Evolutionary conservation across 179 eudicot species (phyloP).

Genomic region (Pouteria campechiana): DNA sequence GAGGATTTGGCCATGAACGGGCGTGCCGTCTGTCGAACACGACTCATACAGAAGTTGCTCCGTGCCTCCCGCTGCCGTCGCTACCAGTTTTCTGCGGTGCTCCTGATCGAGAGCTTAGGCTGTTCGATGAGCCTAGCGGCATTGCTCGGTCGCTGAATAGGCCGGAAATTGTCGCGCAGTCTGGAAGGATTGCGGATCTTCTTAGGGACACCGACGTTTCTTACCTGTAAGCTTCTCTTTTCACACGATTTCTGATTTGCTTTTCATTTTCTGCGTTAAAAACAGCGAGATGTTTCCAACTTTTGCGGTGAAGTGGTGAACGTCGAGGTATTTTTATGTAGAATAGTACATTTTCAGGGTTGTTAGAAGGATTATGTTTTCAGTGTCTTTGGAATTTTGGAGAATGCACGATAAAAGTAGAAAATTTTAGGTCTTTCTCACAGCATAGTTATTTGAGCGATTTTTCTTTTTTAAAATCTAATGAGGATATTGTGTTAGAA

Average conservation of each 20-base stretch:
- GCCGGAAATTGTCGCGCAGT: conserved; percentile 43
- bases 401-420: too few relatives aligned
- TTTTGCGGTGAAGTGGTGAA: not conserved
- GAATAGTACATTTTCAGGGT: not conserved
- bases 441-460: too few relatives aligned
- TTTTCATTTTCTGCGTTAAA: not conserved
- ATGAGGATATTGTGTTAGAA: too few relatives aligned
- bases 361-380: too few relatives aligned
- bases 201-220: conserved; percentile 65
- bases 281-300: not conserved
- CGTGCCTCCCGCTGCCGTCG: conserved; percentile 85
- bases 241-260: not conserved
- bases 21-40: conserved; percentile 72
- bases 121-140: conserved; percentile 36
- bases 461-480: too few relatives aligned
- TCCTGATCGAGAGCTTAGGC: conserved; percentile 47
- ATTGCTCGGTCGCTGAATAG: conserved; percentile 29
- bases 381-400: too few relatives aligned
- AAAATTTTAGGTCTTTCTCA: too few relatives aligned
- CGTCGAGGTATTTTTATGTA: not conserved
- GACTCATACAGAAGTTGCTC: conserved; percentile 78
- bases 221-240: conserved; percentile 51
- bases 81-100: conserved; percentile 88
- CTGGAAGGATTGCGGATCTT: conserved; percentile 60
- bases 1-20: too few relatives aligned